Evolutionary conservation across 495 filamentous ascomycete species (phyloP).

Genomic region (Neurospora sublineolata): DNA sequence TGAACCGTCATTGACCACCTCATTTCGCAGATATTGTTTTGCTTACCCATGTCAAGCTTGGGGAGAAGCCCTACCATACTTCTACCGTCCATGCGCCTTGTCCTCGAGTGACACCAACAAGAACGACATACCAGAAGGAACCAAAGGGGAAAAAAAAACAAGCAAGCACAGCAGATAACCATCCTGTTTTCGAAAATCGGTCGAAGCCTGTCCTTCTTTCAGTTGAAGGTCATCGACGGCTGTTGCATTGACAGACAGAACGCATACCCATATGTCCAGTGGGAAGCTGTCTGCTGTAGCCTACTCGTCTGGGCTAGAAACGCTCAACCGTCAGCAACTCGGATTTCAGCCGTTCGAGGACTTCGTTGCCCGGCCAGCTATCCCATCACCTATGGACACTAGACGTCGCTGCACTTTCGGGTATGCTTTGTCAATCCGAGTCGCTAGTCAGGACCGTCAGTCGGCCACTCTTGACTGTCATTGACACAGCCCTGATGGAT

Average conservation of each 20-base stretch:
- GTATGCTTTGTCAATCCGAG: too few relatives aligned
- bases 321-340: too few relatives aligned
- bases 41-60: background rate
- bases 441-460: too few relatives aligned
- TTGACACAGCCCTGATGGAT: background rate
- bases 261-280: background rate
- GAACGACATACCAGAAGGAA: background rate
- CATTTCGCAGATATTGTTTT: background rate
- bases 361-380: background rate
- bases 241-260: background rate
- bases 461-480: background rate
- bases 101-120: background rate
- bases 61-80: too few relatives aligned
- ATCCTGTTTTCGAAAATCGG: background rate
- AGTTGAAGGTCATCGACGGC: background rate
- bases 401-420: too few relatives aligned
- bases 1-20: background rate
- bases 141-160: background rate
- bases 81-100: too few relatives aligned
- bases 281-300: too few relatives aligned
- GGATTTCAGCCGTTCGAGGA: background rate
- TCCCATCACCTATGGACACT: too few relatives aligned
- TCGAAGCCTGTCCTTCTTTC: background rate
- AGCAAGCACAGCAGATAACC: background rate
- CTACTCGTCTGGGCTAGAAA: too few relatives aligned